A percentile compares a stretch with the other conserved stretches of the same genome.
Conservation (phyloP, 164 flowering plant species). For the Taxillus chinensis region DNA sequence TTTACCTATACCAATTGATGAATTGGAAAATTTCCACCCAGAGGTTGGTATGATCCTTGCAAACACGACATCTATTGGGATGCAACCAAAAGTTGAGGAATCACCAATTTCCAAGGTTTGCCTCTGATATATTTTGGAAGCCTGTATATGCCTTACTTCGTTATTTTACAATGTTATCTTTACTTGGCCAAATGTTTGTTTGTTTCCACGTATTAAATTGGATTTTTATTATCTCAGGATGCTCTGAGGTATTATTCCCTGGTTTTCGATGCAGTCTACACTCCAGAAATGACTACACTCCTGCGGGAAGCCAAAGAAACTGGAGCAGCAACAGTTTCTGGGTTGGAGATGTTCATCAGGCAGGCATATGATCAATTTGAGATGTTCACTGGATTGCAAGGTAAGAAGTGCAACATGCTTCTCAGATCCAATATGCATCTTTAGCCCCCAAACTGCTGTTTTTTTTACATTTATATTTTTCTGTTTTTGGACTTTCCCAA, state of each 20-base stretch:
- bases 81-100: slow-evolving; percentile 83
- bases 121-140: background rate
- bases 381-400: slow-evolving; percentile 86
- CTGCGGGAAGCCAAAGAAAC: slow-evolving; percentile 70
- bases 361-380: slow-evolving; percentile 87
- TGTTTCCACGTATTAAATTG: background rate
- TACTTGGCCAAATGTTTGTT: no score
- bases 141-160: no score
- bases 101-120: slow-evolving; percentile 89
- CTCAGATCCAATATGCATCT: background rate
- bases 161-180: no score
- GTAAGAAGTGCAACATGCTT: slow-evolving; percentile 22
- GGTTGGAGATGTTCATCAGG: slow-evolving; percentile 89
- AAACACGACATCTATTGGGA: slow-evolving; percentile 91
- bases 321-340: slow-evolving; percentile 64
- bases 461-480: background rate
- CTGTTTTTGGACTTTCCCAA: background rate
- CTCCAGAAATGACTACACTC: slow-evolving; percentile 85
- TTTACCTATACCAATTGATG: slow-evolving; percentile 57
- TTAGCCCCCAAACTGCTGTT: background rate
- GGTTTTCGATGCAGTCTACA: slow-evolving; percentile 92
- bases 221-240: slow-evolving; percentile 33
- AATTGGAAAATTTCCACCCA: slow-evolving; percentile 53
- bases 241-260: slow-evolving; percentile 55
- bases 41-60: slow-evolving; percentile 89